These are phyloP conservation scores for Phytophthora cactorum DNA, from an alignment of 352 stramenopile species.

Conservation along the genomic window DNA sequence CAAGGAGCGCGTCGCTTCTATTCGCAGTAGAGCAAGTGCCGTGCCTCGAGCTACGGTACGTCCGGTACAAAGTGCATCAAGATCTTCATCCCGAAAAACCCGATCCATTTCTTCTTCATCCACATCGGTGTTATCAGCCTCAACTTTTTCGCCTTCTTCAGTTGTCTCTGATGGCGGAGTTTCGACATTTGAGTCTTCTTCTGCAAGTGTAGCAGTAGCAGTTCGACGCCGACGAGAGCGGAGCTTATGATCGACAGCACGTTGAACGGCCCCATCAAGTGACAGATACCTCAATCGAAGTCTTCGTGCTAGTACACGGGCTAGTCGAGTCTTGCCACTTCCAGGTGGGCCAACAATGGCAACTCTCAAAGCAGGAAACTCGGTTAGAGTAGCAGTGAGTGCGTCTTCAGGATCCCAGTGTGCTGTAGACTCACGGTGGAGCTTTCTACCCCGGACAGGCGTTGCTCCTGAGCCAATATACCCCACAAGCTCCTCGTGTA, in stretches of 20 bases:
- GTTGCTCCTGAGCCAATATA: constrained; percentile 31
- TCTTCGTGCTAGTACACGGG: constrained; percentile 47
- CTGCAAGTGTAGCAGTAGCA: neutral
- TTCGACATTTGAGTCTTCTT: constrained; percentile 14
- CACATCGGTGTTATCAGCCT: constrained; percentile 5
- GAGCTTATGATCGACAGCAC: constrained; percentile 43
- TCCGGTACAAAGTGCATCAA: constrained; percentile 45
- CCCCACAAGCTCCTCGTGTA: constrained; percentile 30
- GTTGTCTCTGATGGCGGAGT: constrained; percentile 7
- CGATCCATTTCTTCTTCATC: constrained; percentile 30
- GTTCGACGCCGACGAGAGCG: constrained; percentile 13
- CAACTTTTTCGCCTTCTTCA: constrained; percentile 14
- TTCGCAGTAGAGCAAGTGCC: constrained; percentile 45
- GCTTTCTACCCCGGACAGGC: constrained; percentile 21
- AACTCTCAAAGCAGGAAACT: constrained; percentile 53
- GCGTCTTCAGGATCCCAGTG: constrained; percentile 58
- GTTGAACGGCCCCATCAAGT: constrained; percentile 44
- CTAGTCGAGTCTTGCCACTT: constrained; percentile 61
- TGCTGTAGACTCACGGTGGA: constrained; percentile 25
- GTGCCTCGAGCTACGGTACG: constrained; percentile 29
- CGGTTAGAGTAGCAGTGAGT: constrained; percentile 37
- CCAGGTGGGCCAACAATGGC: constrained; percentile 65
- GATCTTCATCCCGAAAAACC: constrained; percentile 47
- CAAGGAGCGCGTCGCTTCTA: constrained; percentile 44
- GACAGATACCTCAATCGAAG: constrained; percentile 63